phyloP scores from a whole-genome alignment of 345 rosid species.

The Eucalyptus tenuipes region DNA sequence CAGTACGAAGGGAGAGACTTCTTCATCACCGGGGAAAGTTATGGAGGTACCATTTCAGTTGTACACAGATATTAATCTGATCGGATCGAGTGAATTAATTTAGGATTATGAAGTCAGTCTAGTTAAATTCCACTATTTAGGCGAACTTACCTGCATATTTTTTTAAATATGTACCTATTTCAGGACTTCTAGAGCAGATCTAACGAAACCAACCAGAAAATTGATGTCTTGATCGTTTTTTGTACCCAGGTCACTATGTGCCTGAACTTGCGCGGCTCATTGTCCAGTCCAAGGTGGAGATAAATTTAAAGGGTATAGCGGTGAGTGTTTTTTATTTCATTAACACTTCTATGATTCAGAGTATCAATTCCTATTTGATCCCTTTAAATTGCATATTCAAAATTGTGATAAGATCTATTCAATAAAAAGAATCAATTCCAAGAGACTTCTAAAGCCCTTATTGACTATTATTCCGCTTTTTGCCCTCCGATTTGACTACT shows the following conservation, averaged over 20 bases:
- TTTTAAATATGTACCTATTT: not conserved
- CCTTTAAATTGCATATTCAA: not conserved
- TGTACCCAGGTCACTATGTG: slow-evolving; percentile 25
- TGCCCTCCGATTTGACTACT: not conserved
- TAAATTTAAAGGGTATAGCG: slow-evolving; percentile 25
- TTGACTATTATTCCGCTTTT: not conserved
- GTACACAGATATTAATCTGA: not conserved
- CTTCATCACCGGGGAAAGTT: slow-evolving; percentile 24
- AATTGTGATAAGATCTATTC: not conserved
- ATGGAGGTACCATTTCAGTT: slow-evolving; percentile 6
- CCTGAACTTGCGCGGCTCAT: slow-evolving; percentile 32
- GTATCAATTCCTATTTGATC: not conserved
- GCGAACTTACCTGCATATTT: not conserved
- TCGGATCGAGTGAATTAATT: not conserved
- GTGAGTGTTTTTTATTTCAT: slow-evolving; percentile 1
- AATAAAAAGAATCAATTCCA: not conserved
- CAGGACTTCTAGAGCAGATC: not conserved
- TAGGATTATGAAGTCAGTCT: not conserved
- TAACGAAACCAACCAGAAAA: not conserved
- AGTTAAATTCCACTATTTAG: not conserved
- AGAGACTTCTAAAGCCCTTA: not conserved
- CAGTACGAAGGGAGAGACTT: slow-evolving; percentile 16
- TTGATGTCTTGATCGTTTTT: not conserved
- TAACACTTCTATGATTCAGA: not conserved
- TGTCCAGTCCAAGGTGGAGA: not conserved